Percentiles rank a stretch among this genome's conserved stretches.
Evolutionary conservation across 768 basidiomycete genomes (phyloP).

Genomic region (Leucogyrophana mollusca): DNA sequence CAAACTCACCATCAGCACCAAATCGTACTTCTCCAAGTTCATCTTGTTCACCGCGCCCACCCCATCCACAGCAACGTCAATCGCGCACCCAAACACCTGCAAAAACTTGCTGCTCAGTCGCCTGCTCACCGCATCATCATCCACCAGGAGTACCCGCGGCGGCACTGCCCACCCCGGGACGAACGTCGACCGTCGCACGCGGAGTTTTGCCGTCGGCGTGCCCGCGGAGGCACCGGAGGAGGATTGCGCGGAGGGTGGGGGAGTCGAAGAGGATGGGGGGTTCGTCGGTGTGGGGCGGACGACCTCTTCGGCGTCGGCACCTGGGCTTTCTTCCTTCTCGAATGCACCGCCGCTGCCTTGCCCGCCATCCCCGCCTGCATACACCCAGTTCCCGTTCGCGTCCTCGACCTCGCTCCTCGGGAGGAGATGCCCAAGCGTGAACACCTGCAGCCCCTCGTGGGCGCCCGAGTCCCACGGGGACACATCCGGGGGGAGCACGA

Average conservation of each 20-base stretch:
- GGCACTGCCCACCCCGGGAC: slow-evolving; percentile 91
- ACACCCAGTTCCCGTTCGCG: slow-evolving; percentile 60
- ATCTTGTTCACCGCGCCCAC: slow-evolving; percentile 92
- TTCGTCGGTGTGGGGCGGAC: slow-evolving; percentile 39
- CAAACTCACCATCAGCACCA: slow-evolving; percentile 87
- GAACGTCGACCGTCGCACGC: slow-evolving; percentile 74
- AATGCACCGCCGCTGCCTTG: slow-evolving; percentile 15
- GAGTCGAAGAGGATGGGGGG: slow-evolving; percentile 17
- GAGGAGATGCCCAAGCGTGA: slow-evolving; percentile 76
- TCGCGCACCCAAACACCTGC: slow-evolving; percentile 93
- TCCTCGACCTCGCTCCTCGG: slow-evolving; percentile 54
- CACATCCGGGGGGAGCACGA: slow-evolving; percentile 23
- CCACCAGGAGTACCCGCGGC: slow-evolving; percentile 88
- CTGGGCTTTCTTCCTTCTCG: slow-evolving; percentile 24
- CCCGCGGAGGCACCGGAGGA: slow-evolving; percentile 4
- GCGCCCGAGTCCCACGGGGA: slow-evolving; percentile 20
- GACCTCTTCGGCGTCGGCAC: slow-evolving; percentile 32
- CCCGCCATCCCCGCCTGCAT: slow-evolving; percentile 34
- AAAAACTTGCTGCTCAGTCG: slow-evolving; percentile 89
- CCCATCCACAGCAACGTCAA: slow-evolving; percentile 93
- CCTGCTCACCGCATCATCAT: slow-evolving; percentile 92
- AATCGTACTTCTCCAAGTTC: slow-evolving; percentile 93
- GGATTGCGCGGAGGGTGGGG: slow-evolving; percentile 5
- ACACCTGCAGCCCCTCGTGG: slow-evolving; percentile 75
- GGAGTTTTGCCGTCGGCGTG: slow-evolving; percentile 43